Evolutionary conservation across 352 stramenopile species (phyloP), one percentile per base, ranked within the genome.

Genomic region (Phytophthora crassamura): DNA sequence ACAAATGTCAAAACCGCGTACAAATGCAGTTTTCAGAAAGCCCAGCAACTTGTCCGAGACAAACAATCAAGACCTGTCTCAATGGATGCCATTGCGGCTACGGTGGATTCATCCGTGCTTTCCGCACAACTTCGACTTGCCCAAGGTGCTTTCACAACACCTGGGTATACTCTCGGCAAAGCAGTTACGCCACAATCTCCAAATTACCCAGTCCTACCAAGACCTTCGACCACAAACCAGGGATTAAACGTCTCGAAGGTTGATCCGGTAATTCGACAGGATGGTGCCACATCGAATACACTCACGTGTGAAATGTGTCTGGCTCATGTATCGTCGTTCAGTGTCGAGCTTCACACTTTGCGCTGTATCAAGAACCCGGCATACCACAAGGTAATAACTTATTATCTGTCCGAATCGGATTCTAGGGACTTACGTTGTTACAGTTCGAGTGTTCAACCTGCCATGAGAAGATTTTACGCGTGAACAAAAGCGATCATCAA

Each of bases 361-460:
- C 68, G 75, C 16, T 90, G 79, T 33, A 38, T 57, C 9, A 77
- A 74, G 30, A 85, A 86, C 57, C 67, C 70, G 32, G 32, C 58
- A 3, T 87, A 86, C 25, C 81, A 90, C 67, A 83, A 84, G 69
- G 81, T 87, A 54, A 3, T 5, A 16, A 14, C 4, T 51, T 41
- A 10, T 30, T 22, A 22, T 49, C 5, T 50, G 34, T 7, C 30
- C 7, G 14, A 12, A 20, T 5, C 18, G 7, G 7, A 25, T 16
- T 40, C 49, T 20, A 11, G 4, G 50, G 22, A 9, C 48, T 54
- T 38, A 61, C 39, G 43, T n/a, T 10, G 11, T 22, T 55, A 14
- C 46, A 91, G 82, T 73, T 80, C 34, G 36, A 74, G 35, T 91
- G 82, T 25, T 14, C 18, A 8, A 59, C 53, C 12, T 91, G 80